Evolutionary conservation across 768 basidiomycete genomes (phyloP), one percentile per base, ranked within the genome.

Genomic region (Gloeopeniophorella convolvens): DNA sequence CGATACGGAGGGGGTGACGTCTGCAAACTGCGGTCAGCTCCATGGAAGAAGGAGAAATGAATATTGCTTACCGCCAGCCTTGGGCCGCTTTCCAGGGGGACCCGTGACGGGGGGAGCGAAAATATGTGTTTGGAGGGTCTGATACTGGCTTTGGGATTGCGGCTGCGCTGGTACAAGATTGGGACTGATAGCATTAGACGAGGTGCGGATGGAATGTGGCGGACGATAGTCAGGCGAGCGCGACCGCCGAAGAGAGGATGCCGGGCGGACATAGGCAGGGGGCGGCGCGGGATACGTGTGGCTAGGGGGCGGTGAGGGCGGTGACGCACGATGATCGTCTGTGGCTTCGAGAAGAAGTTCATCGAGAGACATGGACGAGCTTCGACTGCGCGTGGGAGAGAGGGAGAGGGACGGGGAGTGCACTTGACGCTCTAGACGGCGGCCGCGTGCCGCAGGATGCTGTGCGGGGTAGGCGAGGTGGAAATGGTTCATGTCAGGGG

Each of bases 61-160:
- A 20, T n/a, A 1, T 7, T 39, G 3, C 46, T 36, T 43, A 47
- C 46, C 60, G 54, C 26, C 58, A 27, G 68, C 75, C 63, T 85
- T 83, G 30, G 65, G 64, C 68, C 84, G 84, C 68, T 85, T 85
- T 15, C 73, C 73, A 2, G 84, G 83, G 3, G 85, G 82, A 48
- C 85, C 85, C 0, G 79, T 86, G 6, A 85, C 81, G 3, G 80
- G 78, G 3, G 84, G 81, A 6, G 83, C 82, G 59, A 87, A 87
- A 11, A 84, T 77, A 61, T 85, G 83, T 0, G 79, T 82, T 54
- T 81, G 79, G 51, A 79, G 79, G 20, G 68, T 71, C 32, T 72
- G 62, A 8, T 70, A 62, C 47, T 73, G 66, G 23, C 68, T 63
- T 1, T 68, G 68, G 24, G 65, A 62, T 7, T 66, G 60, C 11